Evolutionary conservation across 345 rosid species (phyloP).

Genomic region (Salix purpurea): DNA sequence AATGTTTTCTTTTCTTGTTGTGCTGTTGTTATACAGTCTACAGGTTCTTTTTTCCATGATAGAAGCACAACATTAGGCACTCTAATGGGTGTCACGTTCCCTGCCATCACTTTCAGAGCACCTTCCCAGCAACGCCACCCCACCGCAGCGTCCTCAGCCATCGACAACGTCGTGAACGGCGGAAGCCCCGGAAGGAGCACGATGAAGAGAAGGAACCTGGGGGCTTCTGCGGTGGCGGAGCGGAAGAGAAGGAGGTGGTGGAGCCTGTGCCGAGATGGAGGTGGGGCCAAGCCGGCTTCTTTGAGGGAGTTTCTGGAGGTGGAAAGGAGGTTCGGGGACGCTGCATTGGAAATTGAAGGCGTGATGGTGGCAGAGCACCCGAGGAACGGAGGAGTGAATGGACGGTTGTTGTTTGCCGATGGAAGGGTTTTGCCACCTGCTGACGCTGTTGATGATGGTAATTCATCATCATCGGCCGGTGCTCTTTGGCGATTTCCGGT

Average conservation of each 20-base stretch:
- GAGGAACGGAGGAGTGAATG: constrained; percentile 20
- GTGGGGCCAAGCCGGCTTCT: constrained; percentile 59
- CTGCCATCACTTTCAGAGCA: constrained; percentile 61
- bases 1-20: background rate
- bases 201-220: constrained; percentile 21
- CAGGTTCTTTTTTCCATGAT: constrained; percentile 93
- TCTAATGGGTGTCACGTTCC: constrained; percentile 80
- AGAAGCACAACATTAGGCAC: constrained; percentile 93
- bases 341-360: constrained; percentile 57
- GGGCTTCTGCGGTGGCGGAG: constrained; percentile 28
- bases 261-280: constrained; percentile 69
- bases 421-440: constrained; percentile 85
- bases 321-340: constrained; percentile 76
- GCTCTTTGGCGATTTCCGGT: constrained; percentile 65
- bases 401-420: constrained; percentile 64
- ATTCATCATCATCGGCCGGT: constrained; percentile 28
- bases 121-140: constrained; percentile 46
- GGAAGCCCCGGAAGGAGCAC: constrained; percentile 13
- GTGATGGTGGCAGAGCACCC: constrained; percentile 33
- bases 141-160: constrained; percentile 9
- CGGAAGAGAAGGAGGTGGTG: constrained; percentile 66
- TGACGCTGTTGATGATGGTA: constrained; percentile 18
- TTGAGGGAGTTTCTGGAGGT: constrained; percentile 87
- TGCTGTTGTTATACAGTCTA: constrained; percentile 45
- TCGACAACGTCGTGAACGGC: background rate